phyloP scores from a whole-genome alignment of 1,284 basidiomycete genomes.

The Boletellus deceptivus region DNA sequence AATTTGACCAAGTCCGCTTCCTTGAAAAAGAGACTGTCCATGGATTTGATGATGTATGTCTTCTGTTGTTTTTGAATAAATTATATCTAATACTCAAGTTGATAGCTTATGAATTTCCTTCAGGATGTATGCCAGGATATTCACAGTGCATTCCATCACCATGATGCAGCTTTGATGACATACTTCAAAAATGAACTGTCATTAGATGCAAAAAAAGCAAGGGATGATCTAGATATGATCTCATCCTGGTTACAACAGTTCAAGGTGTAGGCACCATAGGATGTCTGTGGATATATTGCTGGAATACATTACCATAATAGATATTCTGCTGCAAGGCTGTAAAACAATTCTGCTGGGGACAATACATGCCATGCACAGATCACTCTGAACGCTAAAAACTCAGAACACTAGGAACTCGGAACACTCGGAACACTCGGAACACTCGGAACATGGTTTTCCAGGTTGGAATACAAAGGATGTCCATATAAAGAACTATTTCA shows the following conservation, averaged over 20 bases:
- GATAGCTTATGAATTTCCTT: neutral
- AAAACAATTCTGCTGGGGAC: too few species aligned
- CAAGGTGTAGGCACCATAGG: neutral
- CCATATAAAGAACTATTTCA: too few species aligned
- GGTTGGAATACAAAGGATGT: too few species aligned
- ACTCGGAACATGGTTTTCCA: too few species aligned
- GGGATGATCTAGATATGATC: neutral
- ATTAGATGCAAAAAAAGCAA: neutral
- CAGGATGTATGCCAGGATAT: neutral
- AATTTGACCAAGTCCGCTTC: neutral
- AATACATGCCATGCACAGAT: too few species aligned
- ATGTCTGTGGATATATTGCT: too few species aligned
- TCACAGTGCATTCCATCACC: neutral
- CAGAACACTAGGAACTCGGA: too few species aligned
- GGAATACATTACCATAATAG: too few species aligned
- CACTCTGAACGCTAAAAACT: too few species aligned
- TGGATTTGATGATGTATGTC: neutral
- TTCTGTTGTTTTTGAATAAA: neutral
- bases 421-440: too few species aligned
- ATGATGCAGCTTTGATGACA: neutral
- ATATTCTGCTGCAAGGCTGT: too few species aligned
- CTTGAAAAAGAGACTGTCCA: neutral
- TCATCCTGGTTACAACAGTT: neutral
- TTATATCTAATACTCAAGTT: neutral
- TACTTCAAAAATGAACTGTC: neutral